Percentiles rank a stretch among this genome's conserved stretches.
Evolutionary conservation across 768 basidiomycete species (phyloP).

Genomic region (Leccinum olivaceopallidum): DNA sequence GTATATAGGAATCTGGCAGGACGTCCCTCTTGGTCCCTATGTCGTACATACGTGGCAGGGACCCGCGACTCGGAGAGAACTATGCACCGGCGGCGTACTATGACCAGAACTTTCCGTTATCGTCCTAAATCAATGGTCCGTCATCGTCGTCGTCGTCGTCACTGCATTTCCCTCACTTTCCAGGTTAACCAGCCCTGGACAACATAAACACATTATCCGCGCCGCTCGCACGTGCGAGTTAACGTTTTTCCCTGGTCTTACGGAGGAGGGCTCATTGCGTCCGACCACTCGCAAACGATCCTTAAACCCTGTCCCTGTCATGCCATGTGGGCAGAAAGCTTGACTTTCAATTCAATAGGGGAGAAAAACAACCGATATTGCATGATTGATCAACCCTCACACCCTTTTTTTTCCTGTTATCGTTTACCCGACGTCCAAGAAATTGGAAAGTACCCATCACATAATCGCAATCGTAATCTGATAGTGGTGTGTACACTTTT

Average conservation of each 20-base stretch:
- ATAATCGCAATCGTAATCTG: constrained; percentile 6
- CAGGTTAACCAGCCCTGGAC: not conserved
- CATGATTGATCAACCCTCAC: not conserved
- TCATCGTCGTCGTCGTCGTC: not conserved
- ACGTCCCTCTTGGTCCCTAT: not conserved
- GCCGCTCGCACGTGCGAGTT: not conserved
- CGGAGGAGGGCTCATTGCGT: not conserved
- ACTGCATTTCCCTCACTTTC: not conserved
- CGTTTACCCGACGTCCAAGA: constrained; percentile 5
- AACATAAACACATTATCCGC: not conserved
- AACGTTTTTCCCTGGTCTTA: not conserved
- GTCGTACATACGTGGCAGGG: not conserved
- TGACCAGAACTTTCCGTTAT: not conserved
- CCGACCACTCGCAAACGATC: not conserved
- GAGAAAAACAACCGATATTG: not conserved
- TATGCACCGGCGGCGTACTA: not conserved
- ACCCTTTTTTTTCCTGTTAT: not conserved
- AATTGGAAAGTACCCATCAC: not conserved
- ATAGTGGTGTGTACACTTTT: constrained; percentile 3
- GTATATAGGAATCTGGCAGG: not conserved
- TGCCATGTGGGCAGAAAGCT: not conserved
- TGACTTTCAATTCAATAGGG: not conserved
- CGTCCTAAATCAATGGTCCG: not conserved
- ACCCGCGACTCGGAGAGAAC: not conserved
- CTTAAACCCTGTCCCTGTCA: not conserved